A percentile compares a stretch with the other conserved stretches of the same genome.
Conservation (phyloP, 2,329 filamentous ascomycete species). For the Apiospora phragmitis region DNA sequence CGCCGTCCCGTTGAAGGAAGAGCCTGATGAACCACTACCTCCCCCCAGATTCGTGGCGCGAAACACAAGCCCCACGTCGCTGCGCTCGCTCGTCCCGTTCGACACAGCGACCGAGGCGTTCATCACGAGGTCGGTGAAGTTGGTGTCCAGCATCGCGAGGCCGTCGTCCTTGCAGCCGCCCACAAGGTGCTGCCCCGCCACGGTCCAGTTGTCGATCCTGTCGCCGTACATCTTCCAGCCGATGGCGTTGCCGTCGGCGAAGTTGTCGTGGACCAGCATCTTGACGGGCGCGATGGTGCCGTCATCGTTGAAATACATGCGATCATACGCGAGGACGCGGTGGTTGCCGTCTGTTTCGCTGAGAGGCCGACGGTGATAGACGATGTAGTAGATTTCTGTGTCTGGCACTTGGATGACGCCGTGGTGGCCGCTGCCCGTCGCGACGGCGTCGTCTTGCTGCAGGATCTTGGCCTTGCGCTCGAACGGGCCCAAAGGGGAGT, state of each 20-base stretch:
- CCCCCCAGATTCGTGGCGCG: constrained; percentile 24
- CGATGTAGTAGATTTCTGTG: constrained; percentile 43
- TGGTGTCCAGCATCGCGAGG: constrained; percentile 5
- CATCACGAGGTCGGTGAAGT: constrained; percentile 9
- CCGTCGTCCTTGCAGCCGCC: background rate
- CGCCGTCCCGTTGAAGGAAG: constrained; percentile 22
- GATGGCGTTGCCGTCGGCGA: constrained; percentile 39
- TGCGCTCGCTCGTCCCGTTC: background rate
- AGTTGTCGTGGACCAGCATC: constrained; percentile 47
- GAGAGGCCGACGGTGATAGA: constrained; percentile 47
- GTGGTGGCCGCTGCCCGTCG: constrained; percentile 41
- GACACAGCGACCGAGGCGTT: constrained; percentile 28
- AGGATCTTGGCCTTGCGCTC: constrained; percentile 38
- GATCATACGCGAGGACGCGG: constrained; percentile 47
- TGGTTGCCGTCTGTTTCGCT: constrained; percentile 46
- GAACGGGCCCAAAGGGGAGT: constrained; percentile 44
- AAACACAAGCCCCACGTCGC: constrained; percentile 36
- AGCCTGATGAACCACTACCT: background rate
- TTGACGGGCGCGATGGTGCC: constrained; percentile 37
- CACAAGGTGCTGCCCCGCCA: background rate
- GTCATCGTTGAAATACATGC: constrained; percentile 44
- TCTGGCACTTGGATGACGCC: constrained; percentile 40
- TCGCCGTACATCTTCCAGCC: constrained; percentile 34
- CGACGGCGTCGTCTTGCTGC: constrained; percentile 33
- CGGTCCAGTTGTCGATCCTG: constrained; percentile 23